Conservation (phyloP, 805 yeast species). For the Myxozyma udenii region DNA sequence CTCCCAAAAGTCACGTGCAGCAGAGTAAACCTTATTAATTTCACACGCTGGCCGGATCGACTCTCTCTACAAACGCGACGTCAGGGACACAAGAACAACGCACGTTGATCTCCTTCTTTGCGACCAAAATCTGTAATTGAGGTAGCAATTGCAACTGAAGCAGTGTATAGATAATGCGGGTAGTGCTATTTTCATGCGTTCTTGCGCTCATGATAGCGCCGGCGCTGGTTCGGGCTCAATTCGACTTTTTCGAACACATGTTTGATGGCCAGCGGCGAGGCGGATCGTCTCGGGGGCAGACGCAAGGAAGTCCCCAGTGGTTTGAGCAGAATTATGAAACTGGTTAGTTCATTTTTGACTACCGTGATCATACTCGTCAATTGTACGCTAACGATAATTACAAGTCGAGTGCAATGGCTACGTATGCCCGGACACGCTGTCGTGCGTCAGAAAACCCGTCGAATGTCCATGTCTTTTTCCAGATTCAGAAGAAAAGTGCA, state of each 20-base stretch:
- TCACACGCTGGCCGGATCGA: too few relatives aligned
- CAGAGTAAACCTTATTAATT: too few relatives aligned
- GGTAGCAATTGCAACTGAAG: too few relatives aligned
- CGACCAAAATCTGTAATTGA: too few relatives aligned
- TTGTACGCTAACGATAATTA: too few relatives aligned
- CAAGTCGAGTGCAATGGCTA: conserved; percentile 58
- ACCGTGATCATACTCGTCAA: background rate
- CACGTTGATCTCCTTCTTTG: too few relatives aligned
- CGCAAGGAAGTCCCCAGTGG: conserved; percentile 26
- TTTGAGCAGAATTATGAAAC: conserved; percentile 21
- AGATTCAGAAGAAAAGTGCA: conserved; percentile 76
- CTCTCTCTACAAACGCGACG: too few relatives aligned
- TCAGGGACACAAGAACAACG: too few relatives aligned
- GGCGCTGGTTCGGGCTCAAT: conserved; percentile 21
- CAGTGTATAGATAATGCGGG: too few relatives aligned
- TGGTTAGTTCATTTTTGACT: conserved; percentile 7
- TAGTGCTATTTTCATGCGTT: background rate
- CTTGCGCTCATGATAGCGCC: conserved; percentile 15
- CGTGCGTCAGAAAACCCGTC: conserved; percentile 64
- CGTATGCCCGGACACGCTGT: conserved; percentile 77
- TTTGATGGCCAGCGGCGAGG: conserved; percentile 16
- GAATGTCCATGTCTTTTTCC: conserved; percentile 94
- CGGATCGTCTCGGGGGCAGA: conserved; percentile 6
- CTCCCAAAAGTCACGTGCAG: too few relatives aligned
- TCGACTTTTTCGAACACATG: conserved; percentile 30